Evolutionary conservation across 768 basidiomycete species (phyloP), one percentile per base, ranked within the genome.

Genomic region (Neoboletus magnificus): DNA sequence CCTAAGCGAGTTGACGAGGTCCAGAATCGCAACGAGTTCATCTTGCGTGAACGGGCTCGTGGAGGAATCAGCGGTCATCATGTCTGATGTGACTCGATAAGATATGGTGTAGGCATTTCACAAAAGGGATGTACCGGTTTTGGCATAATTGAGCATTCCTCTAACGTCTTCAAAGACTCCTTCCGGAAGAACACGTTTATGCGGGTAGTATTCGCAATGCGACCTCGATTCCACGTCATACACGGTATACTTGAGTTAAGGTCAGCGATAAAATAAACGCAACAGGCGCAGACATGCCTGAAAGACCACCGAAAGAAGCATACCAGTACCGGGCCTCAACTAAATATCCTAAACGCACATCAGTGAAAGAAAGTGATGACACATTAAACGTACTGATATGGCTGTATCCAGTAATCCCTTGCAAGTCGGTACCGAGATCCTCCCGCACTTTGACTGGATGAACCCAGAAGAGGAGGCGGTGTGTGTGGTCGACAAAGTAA

Each of bases 31-130:
- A 42, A 41, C 39, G 3, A 63, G 49, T 9, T 62, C 57, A n/a
- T 60, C 52, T 44, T 63, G 56, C 9, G 48, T 42, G n/a, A 62
- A 63, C 2, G 56, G 61, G 39, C 61, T 51, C 20, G 61, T 47
- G 10, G 62, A 62, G 11, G 57, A 64, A 50, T 64, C 44, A 22
- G 62, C 35, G 18, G 61, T 62, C 33, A 62, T 44, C 23, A 63
- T 52, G 18, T 63, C 61, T 62, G 15, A 11, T 13, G 1, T n/a
- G n/a, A 7, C 25, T 37, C 1, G 15, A 45, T 51, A 11, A 35
- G 32, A 48, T 39, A 40, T 5, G 3, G 8, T 1, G 3, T 23
- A 23, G 5, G 5, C 15, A 29, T 43, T 39, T 43, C 8, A 52
- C 10, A 33, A 32, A 39, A 2, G 13, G n/a, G 7, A 30, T n/a